Evolutionary conservation across 805 yeast species (phyloP).

Genomic region (Nakazawaea laoshanensis): DNA sequence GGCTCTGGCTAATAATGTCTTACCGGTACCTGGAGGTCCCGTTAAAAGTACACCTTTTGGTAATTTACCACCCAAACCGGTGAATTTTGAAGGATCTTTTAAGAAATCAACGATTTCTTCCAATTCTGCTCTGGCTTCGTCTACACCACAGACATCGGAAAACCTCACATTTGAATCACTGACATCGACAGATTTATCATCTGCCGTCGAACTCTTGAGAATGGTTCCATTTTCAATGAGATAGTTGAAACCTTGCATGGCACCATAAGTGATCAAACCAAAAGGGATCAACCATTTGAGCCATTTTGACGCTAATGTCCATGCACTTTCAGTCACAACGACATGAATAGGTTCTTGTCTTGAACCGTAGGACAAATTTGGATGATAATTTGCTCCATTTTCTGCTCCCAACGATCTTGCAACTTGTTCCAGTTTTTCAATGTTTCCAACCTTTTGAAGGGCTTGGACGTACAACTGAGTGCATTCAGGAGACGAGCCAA

Average conservation of each 20-base stretch:
- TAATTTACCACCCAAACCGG: conserved; percentile 93
- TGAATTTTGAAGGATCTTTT: conserved; percentile 92
- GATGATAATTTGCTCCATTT: conserved; percentile 8
- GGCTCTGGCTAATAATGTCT: conserved; percentile 91
- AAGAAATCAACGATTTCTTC: conserved; percentile 97
- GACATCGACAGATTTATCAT: conserved; percentile 76
- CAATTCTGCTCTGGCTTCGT: conserved; percentile 94
- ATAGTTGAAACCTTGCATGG: conserved; percentile 69
- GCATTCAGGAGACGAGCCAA: conserved; percentile 75
- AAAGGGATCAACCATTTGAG: conserved; percentile 81
- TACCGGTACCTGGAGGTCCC: conserved; percentile 99
- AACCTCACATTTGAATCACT: conserved; percentile 81
- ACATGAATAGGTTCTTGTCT: conserved; percentile 87
- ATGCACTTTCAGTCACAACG: conserved; percentile 78
- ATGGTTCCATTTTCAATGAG: conserved; percentile 79
- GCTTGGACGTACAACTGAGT: conserved; percentile 76
- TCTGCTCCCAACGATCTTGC: conserved; percentile 31
- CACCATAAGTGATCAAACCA: conserved; percentile 73
- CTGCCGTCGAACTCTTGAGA: conserved; percentile 62
- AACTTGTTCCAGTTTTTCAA: conserved; percentile 67
- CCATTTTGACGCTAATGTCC: conserved; percentile 77
- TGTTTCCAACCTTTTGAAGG: conserved; percentile 65
- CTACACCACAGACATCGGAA: conserved; percentile 93
- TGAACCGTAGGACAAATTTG: conserved; percentile 49
- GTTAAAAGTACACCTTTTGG: conserved; percentile 96